Conservation (phyloP, 2,329 filamentous ascomycete genomes). For the Juglanconis sp. region DNA sequence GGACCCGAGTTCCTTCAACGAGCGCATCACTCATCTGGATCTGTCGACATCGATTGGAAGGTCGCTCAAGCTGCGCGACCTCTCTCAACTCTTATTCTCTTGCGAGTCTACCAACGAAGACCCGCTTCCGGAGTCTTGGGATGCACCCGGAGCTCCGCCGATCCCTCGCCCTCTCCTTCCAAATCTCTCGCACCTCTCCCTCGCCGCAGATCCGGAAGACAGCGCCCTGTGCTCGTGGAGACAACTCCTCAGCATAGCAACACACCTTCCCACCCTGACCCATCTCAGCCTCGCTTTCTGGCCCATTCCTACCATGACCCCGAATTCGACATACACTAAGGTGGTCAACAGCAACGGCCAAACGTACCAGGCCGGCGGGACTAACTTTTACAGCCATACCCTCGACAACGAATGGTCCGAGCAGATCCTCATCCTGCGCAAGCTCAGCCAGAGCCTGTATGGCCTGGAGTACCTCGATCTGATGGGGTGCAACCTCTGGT, state of each 20-base stretch:
- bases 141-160: constrained; percentile 33
- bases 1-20: constrained; percentile 34
- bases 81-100: constrained; percentile 50
- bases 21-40: constrained; percentile 51
- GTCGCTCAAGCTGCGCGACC: constrained; percentile 49
- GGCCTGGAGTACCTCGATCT: constrained; percentile 59
- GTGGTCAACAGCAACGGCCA: constrained; percentile 42
- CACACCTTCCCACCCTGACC: constrained; percentile 52
- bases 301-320: constrained; percentile 58
- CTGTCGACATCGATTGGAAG: constrained; percentile 50
- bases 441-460: constrained; percentile 53
- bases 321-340: constrained; percentile 47
- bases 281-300: constrained; percentile 61
- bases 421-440: constrained; percentile 52
- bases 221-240: constrained; percentile 49
- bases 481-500: constrained; percentile 57
- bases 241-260: constrained; percentile 52
- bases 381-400: constrained; percentile 54
- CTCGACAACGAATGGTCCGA: constrained; percentile 60
- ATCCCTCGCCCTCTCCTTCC: constrained; percentile 45
- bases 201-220: constrained; percentile 43
- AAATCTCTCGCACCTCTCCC: constrained; percentile 58
- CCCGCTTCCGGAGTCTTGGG: constrained; percentile 51
- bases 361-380: constrained; percentile 50
- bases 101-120: constrained; percentile 18